Base-by-base conservation (phyloP, 2,329 filamentous ascomycete species). In the Neurospora sp. region DNA sequence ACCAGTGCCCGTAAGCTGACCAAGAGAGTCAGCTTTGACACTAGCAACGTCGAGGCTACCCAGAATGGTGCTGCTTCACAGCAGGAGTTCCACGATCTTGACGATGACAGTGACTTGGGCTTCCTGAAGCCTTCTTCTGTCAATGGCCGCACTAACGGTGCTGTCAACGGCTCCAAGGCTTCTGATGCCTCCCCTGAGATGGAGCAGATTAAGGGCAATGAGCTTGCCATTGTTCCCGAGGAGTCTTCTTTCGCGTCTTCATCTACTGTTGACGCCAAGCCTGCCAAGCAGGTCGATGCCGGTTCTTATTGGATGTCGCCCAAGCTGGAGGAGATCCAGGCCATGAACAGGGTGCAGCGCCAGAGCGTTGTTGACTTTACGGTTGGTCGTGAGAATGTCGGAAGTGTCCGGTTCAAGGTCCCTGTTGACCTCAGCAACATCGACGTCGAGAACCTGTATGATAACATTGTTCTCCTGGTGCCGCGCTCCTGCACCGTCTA, bases 21-120 rank as follows among this genome's bases (percentile, higher is more conserved):
- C 73, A 97, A 97, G 84, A 90, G 91, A 68, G 96, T 99, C 68
- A 97, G 93, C 82, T 99, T 98, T 76, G 93, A 97, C 77, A 89
- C 90, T 4, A 86, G 86, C 76, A 85, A 84, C 39, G 80, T 84
- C 33, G 84, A 84, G 73, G 78, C 81, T 10, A 78, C 80, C 39
- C 80, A 81, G 70, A 84, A 83, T 43, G 79, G 79, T 38, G 69
- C 68, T 36, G 71, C 77, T n/a, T 79, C 80, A n/a, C 85, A 87
- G 69, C 73, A 77, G 69, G 84, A 89, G 72, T 58, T 58, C 46
- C 46, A 58, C 3, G 46, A 58, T 58, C 46, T 58, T 33, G 46
- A 58, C 19, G 46, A 58, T 58, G 46, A 58, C 46, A 58, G 46
- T 58, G 87, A 90, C 70, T 79, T 88, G 70, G 87, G 87, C 23